Conservation (phyloP, 2,329 filamentous ascomycete genomes). For the Escovopsis sp. region DNA sequence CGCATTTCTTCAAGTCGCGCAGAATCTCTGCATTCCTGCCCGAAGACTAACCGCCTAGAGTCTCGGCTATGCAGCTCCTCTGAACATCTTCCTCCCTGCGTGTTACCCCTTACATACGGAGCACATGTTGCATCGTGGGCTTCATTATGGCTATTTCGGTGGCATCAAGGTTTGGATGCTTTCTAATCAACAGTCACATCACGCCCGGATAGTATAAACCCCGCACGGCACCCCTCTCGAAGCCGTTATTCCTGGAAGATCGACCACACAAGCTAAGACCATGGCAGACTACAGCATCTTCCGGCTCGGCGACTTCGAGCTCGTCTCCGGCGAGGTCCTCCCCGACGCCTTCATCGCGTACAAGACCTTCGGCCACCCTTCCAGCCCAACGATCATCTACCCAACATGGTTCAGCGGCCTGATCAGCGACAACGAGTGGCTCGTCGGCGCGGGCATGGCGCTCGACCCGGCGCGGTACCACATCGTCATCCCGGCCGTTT, state of each 20-base stretch:
- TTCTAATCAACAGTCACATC: too few species aligned
- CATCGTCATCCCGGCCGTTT: slow-evolving; percentile 34
- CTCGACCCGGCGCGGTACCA: slow-evolving; percentile 42
- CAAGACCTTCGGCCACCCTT: slow-evolving; percentile 55
- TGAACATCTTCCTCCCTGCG: too few species aligned
- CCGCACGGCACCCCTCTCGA: too few species aligned
- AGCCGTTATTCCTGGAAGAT: too few species aligned
- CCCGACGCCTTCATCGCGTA: slow-evolving; percentile 56
- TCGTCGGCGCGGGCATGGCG: slow-evolving; percentile 50
- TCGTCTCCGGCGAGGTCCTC: slow-evolving; percentile 50
- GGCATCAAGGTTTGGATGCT: too few species aligned
- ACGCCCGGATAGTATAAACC: too few species aligned
- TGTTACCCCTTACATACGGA: too few species aligned
- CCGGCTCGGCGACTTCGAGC: slow-evolving; percentile 48
- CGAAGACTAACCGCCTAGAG: too few species aligned
- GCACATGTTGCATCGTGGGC: not conserved
- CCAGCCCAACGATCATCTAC: slow-evolving; percentile 54
- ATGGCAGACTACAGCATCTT: slow-evolving; percentile 19
- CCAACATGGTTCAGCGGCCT: slow-evolving; percentile 54
- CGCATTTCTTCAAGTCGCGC: too few species aligned
- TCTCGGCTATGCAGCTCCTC: not conserved
- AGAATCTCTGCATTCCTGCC: too few species aligned
- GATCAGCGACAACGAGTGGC: slow-evolving; percentile 62
- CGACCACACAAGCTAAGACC: too few species aligned
- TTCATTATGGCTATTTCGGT: not conserved